These are phyloP conservation scores for Sugiyamaella lignohabitans DNA, from an alignment of 805 yeast species.

Conservation along the genomic window DNA sequence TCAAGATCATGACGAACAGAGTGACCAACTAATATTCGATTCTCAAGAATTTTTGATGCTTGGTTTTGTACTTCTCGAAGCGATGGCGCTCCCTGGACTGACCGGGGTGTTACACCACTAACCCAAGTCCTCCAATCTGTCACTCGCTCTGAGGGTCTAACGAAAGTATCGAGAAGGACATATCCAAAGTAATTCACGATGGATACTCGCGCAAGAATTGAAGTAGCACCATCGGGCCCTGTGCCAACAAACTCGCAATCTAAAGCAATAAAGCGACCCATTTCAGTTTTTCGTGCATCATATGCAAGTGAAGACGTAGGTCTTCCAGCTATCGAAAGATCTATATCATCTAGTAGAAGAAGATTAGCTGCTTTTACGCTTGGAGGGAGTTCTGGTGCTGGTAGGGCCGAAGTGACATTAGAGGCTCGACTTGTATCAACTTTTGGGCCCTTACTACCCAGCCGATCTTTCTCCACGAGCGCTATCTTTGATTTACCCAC, in stretches of 20 bases:
- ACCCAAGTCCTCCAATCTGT: constrained; percentile 93
- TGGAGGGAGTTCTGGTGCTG: not conserved
- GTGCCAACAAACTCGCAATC: constrained; percentile 96
- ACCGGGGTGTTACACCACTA: constrained; percentile 69
- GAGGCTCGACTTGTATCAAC: no score
- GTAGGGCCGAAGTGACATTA: no score
- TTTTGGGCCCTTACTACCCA: no score
- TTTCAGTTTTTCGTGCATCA: constrained; percentile 24
- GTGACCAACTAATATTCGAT: constrained; percentile 63
- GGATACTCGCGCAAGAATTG: constrained; percentile 81
- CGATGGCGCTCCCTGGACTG: constrained; percentile 60
- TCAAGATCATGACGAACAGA: constrained; percentile 75
- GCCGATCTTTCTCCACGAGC: no score
- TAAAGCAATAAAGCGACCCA: constrained; percentile 72
- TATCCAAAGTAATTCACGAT: constrained; percentile 78
- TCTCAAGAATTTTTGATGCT: constrained; percentile 47
- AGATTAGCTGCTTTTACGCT: not conserved
- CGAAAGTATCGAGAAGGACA: constrained; percentile 64
- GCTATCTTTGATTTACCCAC: no score
- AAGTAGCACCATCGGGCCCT: constrained; percentile 59
- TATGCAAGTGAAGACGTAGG: not conserved
- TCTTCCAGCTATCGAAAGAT: not conserved
- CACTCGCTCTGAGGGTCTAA: constrained; percentile 65
- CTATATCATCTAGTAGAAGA: not conserved
- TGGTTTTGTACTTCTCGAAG: constrained; percentile 60